Conservation (phyloP, 495 filamentous ascomycete species). For the Cenococcum geophilum region DNA sequence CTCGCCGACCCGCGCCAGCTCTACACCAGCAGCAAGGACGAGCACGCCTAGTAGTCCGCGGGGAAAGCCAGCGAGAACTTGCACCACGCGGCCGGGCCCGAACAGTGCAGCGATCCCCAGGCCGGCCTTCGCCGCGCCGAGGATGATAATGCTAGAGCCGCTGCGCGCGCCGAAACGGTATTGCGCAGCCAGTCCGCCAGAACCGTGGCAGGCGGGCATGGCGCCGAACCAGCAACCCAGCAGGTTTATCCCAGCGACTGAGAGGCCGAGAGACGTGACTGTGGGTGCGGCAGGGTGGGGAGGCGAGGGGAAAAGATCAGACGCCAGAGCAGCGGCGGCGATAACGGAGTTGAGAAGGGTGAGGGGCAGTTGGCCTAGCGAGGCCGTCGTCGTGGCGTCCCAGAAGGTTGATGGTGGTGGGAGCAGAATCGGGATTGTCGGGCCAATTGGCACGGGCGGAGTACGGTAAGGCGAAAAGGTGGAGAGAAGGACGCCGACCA, state of each 20-base stretch:
- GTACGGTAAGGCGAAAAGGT: constrained; percentile 16
- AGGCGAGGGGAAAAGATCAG: constrained; percentile 64
- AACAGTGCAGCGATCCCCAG: constrained; percentile 60
- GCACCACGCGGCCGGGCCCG: constrained; percentile 45
- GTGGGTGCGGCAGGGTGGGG: constrained; percentile 49
- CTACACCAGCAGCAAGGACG: constrained; percentile 81
- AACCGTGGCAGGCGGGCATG: constrained; percentile 94
- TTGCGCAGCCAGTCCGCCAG: constrained; percentile 83
- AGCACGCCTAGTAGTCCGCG: constrained; percentile 71
- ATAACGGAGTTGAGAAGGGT: constrained; percentile 89
- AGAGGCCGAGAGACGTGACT: constrained; percentile 68
- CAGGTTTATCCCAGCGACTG: constrained; percentile 77
- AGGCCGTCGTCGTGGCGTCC: constrained; percentile 23
- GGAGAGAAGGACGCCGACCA: constrained; percentile 45
- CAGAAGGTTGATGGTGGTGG: constrained; percentile 22
- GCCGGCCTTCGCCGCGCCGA: constrained; percentile 69
- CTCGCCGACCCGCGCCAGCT: constrained; percentile 77
- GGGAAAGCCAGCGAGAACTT: constrained; percentile 65
- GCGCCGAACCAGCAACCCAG: constrained; percentile 82
- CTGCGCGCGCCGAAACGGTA: constrained; percentile 86
- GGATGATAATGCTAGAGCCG: constrained; percentile 71
- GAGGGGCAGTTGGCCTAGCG: constrained; percentile 76
- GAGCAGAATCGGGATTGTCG: constrained; percentile 22
- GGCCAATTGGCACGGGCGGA: constrained; percentile 3
- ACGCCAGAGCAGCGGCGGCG: constrained; percentile 68